phyloP scores from a whole-genome alignment of 805 yeast species.

The Nakazawaea wickerhamii region DNA sequence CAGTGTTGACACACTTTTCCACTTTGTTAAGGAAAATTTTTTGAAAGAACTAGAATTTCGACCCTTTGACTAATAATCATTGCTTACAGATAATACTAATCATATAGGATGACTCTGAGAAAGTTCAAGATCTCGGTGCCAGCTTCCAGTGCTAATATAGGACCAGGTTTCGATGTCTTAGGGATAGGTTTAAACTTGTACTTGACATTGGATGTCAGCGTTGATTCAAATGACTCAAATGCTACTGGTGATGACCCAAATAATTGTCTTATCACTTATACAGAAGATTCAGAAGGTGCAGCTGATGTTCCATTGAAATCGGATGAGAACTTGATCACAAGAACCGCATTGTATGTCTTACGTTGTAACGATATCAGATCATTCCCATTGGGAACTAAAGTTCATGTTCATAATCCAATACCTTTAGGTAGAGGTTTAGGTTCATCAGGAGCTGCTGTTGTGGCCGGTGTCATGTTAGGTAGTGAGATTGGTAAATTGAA shows the following conservation, averaged over 20 bases:
- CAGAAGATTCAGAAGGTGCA: conserved; percentile 70
- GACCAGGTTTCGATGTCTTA: conserved; percentile 96
- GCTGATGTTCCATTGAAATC: conserved; percentile 72
- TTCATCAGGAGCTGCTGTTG: conserved; percentile 97
- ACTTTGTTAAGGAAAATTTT: neutral
- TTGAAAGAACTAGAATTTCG: neutral
- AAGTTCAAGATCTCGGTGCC: conserved; percentile 72
- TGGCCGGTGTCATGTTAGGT: conserved; percentile 90
- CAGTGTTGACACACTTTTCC: neutral
- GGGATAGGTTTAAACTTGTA: conserved; percentile 83
- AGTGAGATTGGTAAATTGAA: conserved; percentile 74
- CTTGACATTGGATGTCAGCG: conserved; percentile 61
- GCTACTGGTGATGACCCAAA: conserved; percentile 53
- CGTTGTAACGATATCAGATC: conserved; percentile 71
- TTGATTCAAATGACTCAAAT: conserved; percentile 44
- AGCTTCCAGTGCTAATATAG: conserved; percentile 96
- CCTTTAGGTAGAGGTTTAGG: conserved; percentile 97
- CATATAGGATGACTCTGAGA: conserved; percentile 22
- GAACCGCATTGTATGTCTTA: conserved; percentile 87
- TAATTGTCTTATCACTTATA: conserved; percentile 66
- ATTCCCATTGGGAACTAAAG: conserved; percentile 80
- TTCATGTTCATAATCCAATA: conserved; percentile 83
- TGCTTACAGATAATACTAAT: neutral
- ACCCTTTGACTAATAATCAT: neutral
- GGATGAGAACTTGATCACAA: conserved; percentile 80